Percentiles rank a stretch among this genome's conserved stretches.
phyloP scores from a whole-genome alignment of 2,329 filamentous ascomycete species.

The Colletotrichum plurivorum region DNA sequence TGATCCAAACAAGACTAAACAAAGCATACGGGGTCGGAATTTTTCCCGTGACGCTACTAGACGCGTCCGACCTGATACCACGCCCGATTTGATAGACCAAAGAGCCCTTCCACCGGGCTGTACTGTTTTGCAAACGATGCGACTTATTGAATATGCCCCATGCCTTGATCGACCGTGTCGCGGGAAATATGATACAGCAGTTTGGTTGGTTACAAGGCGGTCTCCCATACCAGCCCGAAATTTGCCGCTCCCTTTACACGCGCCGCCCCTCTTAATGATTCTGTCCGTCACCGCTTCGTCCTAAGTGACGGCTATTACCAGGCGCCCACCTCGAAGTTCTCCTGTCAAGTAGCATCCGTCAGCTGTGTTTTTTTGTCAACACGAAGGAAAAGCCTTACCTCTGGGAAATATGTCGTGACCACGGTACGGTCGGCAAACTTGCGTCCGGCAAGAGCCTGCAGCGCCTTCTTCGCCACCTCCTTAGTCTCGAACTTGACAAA shows the following conservation, averaged over 20 bases:
- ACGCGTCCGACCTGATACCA: background rate
- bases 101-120: background rate
- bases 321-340: constrained; percentile 93
- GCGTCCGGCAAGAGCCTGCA: constrained; percentile 90
- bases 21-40: too few species aligned
- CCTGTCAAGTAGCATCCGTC: constrained; percentile 64
- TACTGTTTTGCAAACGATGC: background rate
- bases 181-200: constrained; percentile 36
- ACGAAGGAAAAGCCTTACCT: constrained; percentile 67
- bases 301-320: constrained; percentile 70
- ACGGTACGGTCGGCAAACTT: constrained; percentile 98
- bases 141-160: constrained; percentile 15
- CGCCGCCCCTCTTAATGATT: constrained; percentile 12
- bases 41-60: background rate
- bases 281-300: background rate
- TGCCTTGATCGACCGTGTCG: constrained; percentile 15
- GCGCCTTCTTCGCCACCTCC: constrained; percentile 85
- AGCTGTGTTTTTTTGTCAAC: constrained; percentile 42
- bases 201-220: constrained; percentile 36
- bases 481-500: constrained; percentile 91
- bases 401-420: constrained; percentile 95
- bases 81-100: background rate
- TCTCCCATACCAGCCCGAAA: constrained; percentile 18
- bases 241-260: constrained; percentile 18
- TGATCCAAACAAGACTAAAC: too few species aligned